phyloP scores from a whole-genome alignment of 1,139 yeast species.

The Waltiozyma sp. region DNA sequence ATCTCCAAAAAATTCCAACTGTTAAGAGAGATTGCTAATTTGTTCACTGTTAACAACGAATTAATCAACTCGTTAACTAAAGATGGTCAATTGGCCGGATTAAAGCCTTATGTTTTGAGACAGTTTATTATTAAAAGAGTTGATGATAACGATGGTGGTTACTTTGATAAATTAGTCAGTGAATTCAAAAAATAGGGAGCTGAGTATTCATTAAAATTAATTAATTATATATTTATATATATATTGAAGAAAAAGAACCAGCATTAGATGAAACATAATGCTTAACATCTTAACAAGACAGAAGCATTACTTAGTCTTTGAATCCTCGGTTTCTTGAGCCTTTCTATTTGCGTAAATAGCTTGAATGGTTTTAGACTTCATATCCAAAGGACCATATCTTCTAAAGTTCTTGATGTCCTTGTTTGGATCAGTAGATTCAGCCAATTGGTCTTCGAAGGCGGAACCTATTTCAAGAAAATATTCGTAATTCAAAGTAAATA shows the following conservation, averaged over 20 bases:
- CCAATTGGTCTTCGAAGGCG: conserved; percentile 27
- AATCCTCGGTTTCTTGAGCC: neutral
- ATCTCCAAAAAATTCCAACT: conserved; percentile 62
- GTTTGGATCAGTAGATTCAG: conserved; percentile 20
- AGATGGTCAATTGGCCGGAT: conserved; percentile 66
- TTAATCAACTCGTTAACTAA: conserved; percentile 68
- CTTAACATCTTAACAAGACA: too few species aligned
- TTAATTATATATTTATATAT: too few species aligned
- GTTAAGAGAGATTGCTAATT: conserved; percentile 71
- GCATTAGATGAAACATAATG: too few species aligned
- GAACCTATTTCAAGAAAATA: conserved; percentile 42
- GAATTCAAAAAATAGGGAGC: neutral
- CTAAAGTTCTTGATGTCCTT: conserved; percentile 34
- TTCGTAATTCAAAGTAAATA: conserved; percentile 40
- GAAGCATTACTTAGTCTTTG: neutral
- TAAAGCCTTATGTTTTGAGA: conserved; percentile 57
- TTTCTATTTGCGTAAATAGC: conserved; percentile 24
- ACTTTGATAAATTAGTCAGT: conserved; percentile 33
- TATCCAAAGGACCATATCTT: conserved; percentile 46
- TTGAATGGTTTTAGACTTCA: conserved; percentile 30
- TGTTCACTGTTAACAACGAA: conserved; percentile 72
- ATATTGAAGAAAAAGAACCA: too few species aligned
- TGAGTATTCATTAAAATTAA: too few species aligned
- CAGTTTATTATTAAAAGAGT: conserved; percentile 64
- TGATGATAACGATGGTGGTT: conserved; percentile 40